A percentile compares a stretch with the other conserved stretches of the same genome.
Evolutionary conservation across 192 early-diverging fungal genomes (phyloP).

Genomic region (Podila minutissima): DNA sequence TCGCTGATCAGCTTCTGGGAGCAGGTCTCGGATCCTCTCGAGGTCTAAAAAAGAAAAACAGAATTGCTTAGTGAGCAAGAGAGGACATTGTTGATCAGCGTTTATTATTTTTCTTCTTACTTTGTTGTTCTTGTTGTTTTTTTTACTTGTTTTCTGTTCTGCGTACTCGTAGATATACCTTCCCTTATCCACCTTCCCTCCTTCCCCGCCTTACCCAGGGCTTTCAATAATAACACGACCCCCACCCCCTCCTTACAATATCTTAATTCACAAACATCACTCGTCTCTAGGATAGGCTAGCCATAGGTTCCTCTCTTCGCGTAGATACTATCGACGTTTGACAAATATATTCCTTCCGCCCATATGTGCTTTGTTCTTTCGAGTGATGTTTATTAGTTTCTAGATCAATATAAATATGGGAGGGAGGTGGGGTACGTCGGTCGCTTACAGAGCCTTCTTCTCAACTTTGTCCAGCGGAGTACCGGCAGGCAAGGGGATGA

Average conservation of each 20-base stretch:
- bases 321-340: too few relatives aligned
- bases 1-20: conserved; percentile 48
- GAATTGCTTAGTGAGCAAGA: too few relatives aligned
- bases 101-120: not conserved
- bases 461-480: conserved; percentile 28
- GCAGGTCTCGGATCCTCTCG: conserved; percentile 30
- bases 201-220: not conserved
- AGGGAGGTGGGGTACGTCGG: not conserved
- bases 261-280: too few relatives aligned
- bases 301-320: too few relatives aligned
- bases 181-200: too few relatives aligned
- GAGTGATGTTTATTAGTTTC: not conserved
- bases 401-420: not conserved
- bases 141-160: not conserved
- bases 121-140: not conserved
- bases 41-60: not conserved
- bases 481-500: conserved; percentile 62
- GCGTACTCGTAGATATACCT: not conserved
- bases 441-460: conserved; percentile 20
- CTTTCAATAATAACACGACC: not conserved
- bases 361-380: too few relatives aligned
- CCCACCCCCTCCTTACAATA: not conserved
- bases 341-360: too few relatives aligned
- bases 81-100: not conserved
- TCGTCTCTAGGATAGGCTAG: too few relatives aligned